Conservation (phyloP, 2,329 filamentous ascomycete species). For the Aspergillus persii region DNA sequence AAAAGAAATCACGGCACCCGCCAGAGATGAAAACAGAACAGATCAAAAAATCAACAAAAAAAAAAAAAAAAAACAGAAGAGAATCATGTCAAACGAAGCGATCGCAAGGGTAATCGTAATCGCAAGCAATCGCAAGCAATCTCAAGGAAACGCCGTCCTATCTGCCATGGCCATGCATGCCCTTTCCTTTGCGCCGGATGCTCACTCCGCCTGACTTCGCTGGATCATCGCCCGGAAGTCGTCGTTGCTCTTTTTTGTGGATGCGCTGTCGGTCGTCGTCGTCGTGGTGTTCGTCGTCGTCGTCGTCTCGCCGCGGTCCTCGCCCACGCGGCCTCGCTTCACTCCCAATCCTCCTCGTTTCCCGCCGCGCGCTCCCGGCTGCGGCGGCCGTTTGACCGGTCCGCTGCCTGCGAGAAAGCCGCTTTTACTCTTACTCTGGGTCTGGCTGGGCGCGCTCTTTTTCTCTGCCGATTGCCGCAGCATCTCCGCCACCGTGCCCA, state of each 20-base stretch:
- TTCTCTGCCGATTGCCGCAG: conserved; percentile 41
- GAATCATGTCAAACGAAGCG: conserved; percentile 9
- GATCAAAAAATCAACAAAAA: conserved; percentile 8
- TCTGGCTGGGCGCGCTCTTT: conserved; percentile 32
- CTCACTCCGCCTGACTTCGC: conserved; percentile 32
- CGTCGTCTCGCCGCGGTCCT: conserved; percentile 16
- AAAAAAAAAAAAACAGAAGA: conserved; percentile 1
- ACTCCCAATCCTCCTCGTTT: conserved; percentile 51
- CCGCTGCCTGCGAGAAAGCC: conserved; percentile 31
- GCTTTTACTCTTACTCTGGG: too few relatives aligned
- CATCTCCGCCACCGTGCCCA: conserved; percentile 55
- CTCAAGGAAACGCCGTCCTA: conserved; percentile 22
- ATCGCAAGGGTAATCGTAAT: not conserved
- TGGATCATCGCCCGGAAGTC: conserved; percentile 58
- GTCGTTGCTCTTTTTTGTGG: conserved; percentile 53
- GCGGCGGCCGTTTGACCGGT: conserved; percentile 46
- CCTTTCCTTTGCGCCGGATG: conserved; percentile 10
- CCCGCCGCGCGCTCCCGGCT: conserved; percentile 42
- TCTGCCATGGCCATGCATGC: conserved; percentile 27
- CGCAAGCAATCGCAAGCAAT: too few relatives aligned
- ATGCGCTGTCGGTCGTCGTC: conserved; percentile 22
- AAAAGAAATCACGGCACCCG: conserved; percentile 2
- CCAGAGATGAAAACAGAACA: conserved; percentile 7
- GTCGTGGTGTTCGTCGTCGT: conserved; percentile 18
- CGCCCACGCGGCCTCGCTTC: conserved; percentile 34